Base-by-base conservation (phyloP, 768 basidiomycete genomes). In the Boletellus sp. region DNA sequence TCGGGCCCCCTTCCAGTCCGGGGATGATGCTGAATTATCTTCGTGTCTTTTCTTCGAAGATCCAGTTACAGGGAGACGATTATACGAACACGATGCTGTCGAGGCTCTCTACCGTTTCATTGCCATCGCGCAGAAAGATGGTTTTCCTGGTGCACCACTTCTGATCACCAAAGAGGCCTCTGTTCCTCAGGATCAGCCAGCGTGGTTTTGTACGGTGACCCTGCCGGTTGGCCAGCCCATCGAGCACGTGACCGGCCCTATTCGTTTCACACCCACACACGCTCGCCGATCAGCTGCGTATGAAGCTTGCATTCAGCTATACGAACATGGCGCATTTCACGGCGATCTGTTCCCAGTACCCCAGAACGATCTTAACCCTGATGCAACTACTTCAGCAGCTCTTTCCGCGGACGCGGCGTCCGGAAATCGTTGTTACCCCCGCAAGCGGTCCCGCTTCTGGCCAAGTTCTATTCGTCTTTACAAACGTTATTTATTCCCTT, bases 381-480 rank as follows among this genome's bases (percentile, higher is more conserved):
- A 42, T n/a, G 10, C 42, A 10, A 36, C 33, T 38, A 35, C 35
- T 32, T 47, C 54, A 20, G 39, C 42, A 31, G 26, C 45, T 36
- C 50, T 65, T 36, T 48, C 52, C 12, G 60, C 66, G 16, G 54
- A 62, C 31, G 71, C 69, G 48, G 45, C 54, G 4, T 57, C 67
- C 36, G 81, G 81, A 10, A 76, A 78, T 12, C 74, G 77, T 34
- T 68, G 72, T 44, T 87, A 90, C 68, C 64, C 69, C 12, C 75
- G 78, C 52, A 85, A 79, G 64, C 66, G 62, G 40, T 80, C 89
- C n/a, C 67, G 73, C 34, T 88, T 92, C 61, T 91, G 90, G 90
- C 53, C 54, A 12, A 78, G 79, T 55, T 63, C 71, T 50, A 58
- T 43, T 56, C 61, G 60, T 46, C 50, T 52, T 61, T 16, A 58